Evolutionary conservation across 2,329 filamentous ascomycete species (phyloP), one percentile per base, ranked within the genome.

Genomic region (Neofusicoccum cordaticola): DNA sequence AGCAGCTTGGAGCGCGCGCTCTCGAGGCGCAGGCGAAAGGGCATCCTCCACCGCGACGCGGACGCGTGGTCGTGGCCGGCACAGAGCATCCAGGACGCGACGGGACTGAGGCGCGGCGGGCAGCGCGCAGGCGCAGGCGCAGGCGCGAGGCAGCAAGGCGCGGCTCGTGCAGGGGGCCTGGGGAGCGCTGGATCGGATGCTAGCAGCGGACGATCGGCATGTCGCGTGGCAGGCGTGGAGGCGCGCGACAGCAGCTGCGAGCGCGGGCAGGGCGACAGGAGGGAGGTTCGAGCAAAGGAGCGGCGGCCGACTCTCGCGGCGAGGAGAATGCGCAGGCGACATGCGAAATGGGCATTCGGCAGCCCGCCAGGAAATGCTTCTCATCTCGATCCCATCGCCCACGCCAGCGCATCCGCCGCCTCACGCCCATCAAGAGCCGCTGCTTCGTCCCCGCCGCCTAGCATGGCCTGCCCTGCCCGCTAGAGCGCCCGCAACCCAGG

Each of bases 151-250:
- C 22, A 22, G 22, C 22, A 44, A 39, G 13, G 53, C 53, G 22
- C 22, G 53, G 53, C 53, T 58, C 56, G 56, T 60, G 56, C 56
- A 60, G 56, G 56, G 52, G 56, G 41, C 56, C 53, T 57, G 52
- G 50, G 27, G 27, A 31, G 27, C 27, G 27, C 27, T 31, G 27
- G 27, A 31, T 56, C 52, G 9, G 19, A n/a, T 22, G 6, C 27
- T 47, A 60, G 56, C 56, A 60, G 56, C 42, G 42, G 4, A 7
- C 27, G 56, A 60, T 60, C 56, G 56, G 56, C 56, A 60, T 60
- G 41, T 47, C 56, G 56, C 53, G 53, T 45, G 53, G 53, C 53
- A 35, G 53, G 41, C 41, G 53, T 31, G 27, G 4, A 7, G 27
- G 27, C 27, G 27, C 56, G 42, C 41, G 56, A 60, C 19, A 47